A percentile compares a stretch with the other conserved stretches of the same genome.
Conservation (phyloP, 2,329 filamentous ascomycete species). For the Trichoderma endophyticum region DNA sequence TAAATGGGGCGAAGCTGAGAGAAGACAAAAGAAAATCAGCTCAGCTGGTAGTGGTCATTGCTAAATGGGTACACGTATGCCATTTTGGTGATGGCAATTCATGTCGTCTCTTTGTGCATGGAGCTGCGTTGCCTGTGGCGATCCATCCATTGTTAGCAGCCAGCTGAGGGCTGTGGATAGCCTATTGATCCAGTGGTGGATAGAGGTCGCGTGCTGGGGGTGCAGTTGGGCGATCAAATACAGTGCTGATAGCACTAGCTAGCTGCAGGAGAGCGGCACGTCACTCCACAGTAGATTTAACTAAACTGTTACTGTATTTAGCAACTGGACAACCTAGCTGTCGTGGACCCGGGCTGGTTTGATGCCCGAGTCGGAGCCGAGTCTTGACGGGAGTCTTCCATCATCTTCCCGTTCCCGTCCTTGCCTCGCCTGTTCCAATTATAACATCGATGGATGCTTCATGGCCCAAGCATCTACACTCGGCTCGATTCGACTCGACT, state of each 20-base stretch:
- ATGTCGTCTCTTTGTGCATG: not conserved
- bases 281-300: not conserved
- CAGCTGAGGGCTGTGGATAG: not conserved
- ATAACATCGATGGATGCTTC: not conserved
- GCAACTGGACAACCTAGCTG: not conserved
- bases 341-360: not conserved
- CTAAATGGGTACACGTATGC: not conserved
- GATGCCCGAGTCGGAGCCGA: not conserved
- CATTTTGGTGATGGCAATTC: not conserved
- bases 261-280: not conserved
- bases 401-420: not conserved
- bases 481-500: not conserved
- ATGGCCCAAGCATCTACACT: not conserved
- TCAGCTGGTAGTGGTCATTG: not conserved
- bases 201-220: not conserved
- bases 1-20: constrained; percentile 3
- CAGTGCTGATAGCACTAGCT: not conserved
- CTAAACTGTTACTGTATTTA: not conserved
- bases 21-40: not conserved
- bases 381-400: not conserved
- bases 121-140: not conserved
- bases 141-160: not conserved
- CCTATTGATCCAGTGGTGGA: not conserved
- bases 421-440: not conserved
- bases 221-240: not conserved